phyloP scores from a whole-genome alignment of 306 rosid species.

The Coriaria nepalensis region DNA sequence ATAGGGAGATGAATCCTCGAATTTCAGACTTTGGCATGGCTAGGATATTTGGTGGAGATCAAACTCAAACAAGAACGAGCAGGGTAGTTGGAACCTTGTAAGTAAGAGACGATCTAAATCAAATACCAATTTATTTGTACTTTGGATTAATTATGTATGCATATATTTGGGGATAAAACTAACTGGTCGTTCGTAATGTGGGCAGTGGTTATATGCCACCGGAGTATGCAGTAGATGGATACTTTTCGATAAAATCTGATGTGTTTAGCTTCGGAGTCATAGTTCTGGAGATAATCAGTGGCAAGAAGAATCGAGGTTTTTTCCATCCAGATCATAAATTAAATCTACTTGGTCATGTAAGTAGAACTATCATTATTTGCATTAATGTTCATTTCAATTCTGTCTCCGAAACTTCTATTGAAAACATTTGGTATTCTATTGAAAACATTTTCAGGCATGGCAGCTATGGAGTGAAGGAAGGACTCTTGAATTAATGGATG shows the following conservation, averaged over 20 bases:
- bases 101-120: conserved; percentile 2
- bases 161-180: background rate
- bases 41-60: conserved; percentile 31
- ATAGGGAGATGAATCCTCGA: conserved; percentile 29
- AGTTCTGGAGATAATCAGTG: conserved; percentile 33
- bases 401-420: background rate
- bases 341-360: conserved; percentile 43
- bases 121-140: background rate
- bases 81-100: conserved; percentile 43
- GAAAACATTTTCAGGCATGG: conserved; percentile 18
- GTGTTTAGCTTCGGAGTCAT: conserved; percentile 42
- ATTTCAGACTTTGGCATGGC: conserved; percentile 46
- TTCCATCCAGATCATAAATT: conserved; percentile 12
- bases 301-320: conserved; percentile 35
- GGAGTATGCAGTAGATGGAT: conserved; percentile 25
- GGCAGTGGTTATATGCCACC: conserved; percentile 44
- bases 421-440: no score
- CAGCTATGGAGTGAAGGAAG: conserved; percentile 16
- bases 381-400: background rate
- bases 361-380: background rate
- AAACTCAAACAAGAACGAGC: conserved; percentile 27
- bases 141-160: background rate
- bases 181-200: background rate
- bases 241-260: conserved; percentile 28
- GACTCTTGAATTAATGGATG: conserved; percentile 21